Evolutionary conservation across 1,284 basidiomycete genomes (phyloP).

Genomic region (Ceratorhiza oryzae-sativae): DNA sequence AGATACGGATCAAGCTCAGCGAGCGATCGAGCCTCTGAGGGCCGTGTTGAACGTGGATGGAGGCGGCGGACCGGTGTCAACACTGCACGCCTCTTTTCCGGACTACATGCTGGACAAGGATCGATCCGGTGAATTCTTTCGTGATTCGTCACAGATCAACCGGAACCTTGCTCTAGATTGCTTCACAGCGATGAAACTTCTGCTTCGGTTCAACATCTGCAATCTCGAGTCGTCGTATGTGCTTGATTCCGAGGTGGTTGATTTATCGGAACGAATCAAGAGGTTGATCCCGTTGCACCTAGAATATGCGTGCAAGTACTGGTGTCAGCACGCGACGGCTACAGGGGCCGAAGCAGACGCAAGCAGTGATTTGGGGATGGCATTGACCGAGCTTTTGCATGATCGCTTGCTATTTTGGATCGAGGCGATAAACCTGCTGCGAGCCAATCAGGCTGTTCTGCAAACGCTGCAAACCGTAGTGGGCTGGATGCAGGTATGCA

Average conservation of each 20-base stretch:
- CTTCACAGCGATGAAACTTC: not conserved
- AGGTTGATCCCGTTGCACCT: not conserved
- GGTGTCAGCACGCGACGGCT: not conserved
- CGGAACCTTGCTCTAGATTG: not conserved
- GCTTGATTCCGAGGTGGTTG: not conserved
- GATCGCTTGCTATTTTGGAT: not conserved
- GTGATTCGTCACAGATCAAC: not conserved
- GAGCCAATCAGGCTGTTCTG: not conserved
- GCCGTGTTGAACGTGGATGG: not conserved
- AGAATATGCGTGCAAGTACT: not conserved
- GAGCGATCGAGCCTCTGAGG: not conserved
- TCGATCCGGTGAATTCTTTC: not conserved
- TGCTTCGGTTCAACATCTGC: conserved; percentile 17
- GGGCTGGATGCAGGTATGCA: not conserved
- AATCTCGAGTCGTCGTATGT: conserved; percentile 5
- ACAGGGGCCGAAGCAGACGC: no score
- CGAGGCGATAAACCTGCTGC: not conserved
- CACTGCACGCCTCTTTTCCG: not conserved
- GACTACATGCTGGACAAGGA: not conserved
- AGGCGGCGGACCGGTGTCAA: not conserved
- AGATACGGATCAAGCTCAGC: not conserved
- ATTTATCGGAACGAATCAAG: not conserved
- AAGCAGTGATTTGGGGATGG: no score
- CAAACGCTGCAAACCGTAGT: no score
- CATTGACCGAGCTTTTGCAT: not conserved